These are phyloP conservation scores for Candida patagonica DNA, from an alignment of 805 yeast species.

Conservation along the genomic window DNA sequence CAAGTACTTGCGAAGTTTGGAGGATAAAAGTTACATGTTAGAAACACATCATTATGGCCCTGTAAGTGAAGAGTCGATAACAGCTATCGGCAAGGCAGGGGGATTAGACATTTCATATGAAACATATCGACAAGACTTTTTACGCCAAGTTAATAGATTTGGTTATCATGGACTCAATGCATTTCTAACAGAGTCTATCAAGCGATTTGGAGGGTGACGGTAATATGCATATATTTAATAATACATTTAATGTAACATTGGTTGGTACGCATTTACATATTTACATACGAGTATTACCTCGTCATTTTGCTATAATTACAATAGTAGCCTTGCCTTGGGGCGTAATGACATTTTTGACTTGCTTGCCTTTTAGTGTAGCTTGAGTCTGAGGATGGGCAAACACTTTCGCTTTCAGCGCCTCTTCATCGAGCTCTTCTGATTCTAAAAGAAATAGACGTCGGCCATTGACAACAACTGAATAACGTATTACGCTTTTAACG, in stretches of 20 bases:
- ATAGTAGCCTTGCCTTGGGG: constrained; percentile 17
- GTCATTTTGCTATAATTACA: constrained; percentile 14
- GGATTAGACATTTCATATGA: constrained; percentile 6
- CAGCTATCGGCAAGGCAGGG: background rate
- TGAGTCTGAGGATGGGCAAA: background rate
- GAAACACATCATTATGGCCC: background rate
- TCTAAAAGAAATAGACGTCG: constrained; percentile 12
- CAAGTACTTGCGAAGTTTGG: background rate
- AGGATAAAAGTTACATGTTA: constrained; percentile 1
- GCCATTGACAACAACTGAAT: constrained; percentile 13
- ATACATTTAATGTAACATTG: constrained; percentile 2
- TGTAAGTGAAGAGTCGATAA: background rate
- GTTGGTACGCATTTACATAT: background rate
- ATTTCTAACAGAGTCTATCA: background rate
- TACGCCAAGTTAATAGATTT: background rate
- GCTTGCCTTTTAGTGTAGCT: constrained; percentile 28
- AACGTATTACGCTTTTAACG: background rate
- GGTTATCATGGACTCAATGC: constrained; percentile 7
- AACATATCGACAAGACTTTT: constrained; percentile 4
- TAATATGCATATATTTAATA: constrained; percentile 5
- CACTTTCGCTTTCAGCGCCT: background rate
- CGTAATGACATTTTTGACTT: constrained; percentile 44
- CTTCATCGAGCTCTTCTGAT: background rate
- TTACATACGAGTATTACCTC: background rate
- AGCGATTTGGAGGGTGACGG: background rate